Evolutionary conservation across 2,329 filamentous ascomycete species (phyloP), one percentile per base, ranked within the genome.

Genomic region (Colletotrichum nymphaeae): DNA sequence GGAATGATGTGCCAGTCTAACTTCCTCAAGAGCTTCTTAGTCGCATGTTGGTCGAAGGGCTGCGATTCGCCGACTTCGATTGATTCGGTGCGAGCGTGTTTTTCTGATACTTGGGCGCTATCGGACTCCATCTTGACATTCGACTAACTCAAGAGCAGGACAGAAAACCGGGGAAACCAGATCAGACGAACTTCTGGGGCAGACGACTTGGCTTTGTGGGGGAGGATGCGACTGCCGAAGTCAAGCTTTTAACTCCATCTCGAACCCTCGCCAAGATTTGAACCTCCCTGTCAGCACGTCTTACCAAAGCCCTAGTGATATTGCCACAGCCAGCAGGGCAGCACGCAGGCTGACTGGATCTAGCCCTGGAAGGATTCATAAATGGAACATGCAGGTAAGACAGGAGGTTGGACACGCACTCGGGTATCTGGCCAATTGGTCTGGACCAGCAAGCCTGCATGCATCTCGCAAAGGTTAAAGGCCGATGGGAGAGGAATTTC

Each of bases 1-100:
- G 88, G 88, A 49, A 90, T 87, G 35, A 90, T 83, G 74, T 83
- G 80, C 82, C 84, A 82, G 78, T 89, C 85, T 75, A 87, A 79
- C 79, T 87, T 86, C 76, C 85, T 80, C 64, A 89, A 75, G 0
- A 89, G 82, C 70, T 79, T 84, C 75, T 84, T 86, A 22, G 86
- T 72, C 9, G 69, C 58, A n/a, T 26, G 30, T 16, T 26, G 30
- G 22, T 72, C 69, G 16, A 62, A 72, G 87, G 46, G 26, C 32
- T 72, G 68, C 32, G 67, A 66, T 28, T 74, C 67, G 1, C 57
- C 68, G 42, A 72, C 7, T 24, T 72, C 60, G 37, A 74, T 35
- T 5, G 72, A 74, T 58, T 67, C 62, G 37, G 72, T 37, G 2
- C 14, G 63, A n/a, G 46, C 37, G 22, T 63, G 30, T 30, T 74